Evolutionary conservation across 805 yeast species (phyloP).

Genomic region (Saccharomycodes ludwigii): DNA sequence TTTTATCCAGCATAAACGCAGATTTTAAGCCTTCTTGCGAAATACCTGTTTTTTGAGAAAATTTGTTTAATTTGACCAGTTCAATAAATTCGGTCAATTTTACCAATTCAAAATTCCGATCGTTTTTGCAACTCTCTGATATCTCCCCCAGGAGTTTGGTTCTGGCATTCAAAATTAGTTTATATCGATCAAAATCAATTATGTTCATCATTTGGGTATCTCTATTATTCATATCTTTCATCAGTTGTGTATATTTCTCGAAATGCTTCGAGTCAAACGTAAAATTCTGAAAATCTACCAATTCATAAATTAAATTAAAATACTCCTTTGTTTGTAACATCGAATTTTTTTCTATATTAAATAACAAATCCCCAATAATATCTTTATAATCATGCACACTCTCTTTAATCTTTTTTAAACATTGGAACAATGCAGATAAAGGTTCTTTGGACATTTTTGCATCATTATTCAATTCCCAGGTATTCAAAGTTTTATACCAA

Average conservation of each 20-base stretch:
- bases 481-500: background rate
- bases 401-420: no score
- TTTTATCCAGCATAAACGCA: constrained; percentile 5
- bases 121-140: background rate
- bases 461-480: no score
- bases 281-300: constrained; percentile 1
- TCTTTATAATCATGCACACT: no score
- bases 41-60: constrained; percentile 1
- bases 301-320: constrained; percentile 3
- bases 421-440: no score
- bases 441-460: no score
- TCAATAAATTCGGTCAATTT: constrained; percentile 3
- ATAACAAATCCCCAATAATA: constrained; percentile 1
- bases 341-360: constrained; percentile 4
- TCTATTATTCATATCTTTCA: background rate
- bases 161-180: constrained; percentile 11
- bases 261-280: no score
- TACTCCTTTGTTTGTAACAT: constrained; percentile 8
- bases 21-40: constrained; percentile 5
- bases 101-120: background rate
- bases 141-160: constrained; percentile 6
- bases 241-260: no score
- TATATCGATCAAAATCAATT: constrained; percentile 8
- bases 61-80: constrained; percentile 1
- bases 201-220: constrained; percentile 6